Evolutionary conservation across 2,329 filamentous ascomycete species (phyloP).

Genomic region (Neobulgaria alba): DNA sequence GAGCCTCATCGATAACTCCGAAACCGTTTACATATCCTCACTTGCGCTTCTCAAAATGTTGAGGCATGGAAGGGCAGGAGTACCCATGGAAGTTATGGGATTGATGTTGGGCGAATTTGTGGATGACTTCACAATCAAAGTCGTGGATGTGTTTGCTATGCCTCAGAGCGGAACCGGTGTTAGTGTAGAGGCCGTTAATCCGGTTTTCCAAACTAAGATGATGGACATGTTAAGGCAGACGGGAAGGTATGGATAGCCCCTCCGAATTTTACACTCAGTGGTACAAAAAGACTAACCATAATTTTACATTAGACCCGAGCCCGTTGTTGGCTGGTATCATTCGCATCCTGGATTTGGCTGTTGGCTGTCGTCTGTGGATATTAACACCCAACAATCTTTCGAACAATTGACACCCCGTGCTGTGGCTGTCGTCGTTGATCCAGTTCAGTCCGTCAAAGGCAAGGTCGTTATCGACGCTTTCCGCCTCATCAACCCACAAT

Average conservation of each 20-base stretch:
- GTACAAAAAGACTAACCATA: slow-evolving; percentile 6
- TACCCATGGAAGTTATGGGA: slow-evolving; percentile 99
- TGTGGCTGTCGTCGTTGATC: slow-evolving; percentile 95
- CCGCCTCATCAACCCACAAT: slow-evolving; percentile 95
- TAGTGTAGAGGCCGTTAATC: slow-evolving; percentile 95
- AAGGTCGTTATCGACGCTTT: slow-evolving; percentile 99
- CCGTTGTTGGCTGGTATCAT: slow-evolving; percentile 98
- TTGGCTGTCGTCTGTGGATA: slow-evolving; percentile 98
- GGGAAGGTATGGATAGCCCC: slow-evolving; percentile 66
- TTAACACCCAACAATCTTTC: slow-evolving; percentile 99
- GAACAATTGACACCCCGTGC: slow-evolving; percentile 95
- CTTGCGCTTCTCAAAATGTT: slow-evolving; percentile 97
- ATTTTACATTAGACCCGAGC: slow-evolving; percentile 62
- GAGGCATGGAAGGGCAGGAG: slow-evolving; percentile 90
- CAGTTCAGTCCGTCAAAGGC: slow-evolving; percentile 98
- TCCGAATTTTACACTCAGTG: neutral
- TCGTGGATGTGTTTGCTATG: slow-evolving; percentile 99
- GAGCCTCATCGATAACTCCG: slow-evolving; percentile 94
- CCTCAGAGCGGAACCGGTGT: slow-evolving; percentile 97
- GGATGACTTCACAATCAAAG: slow-evolving; percentile 96
- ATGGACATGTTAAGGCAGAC: slow-evolving; percentile 99
- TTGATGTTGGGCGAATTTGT: slow-evolving; percentile 98
- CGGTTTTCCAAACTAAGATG: slow-evolving; percentile 99
- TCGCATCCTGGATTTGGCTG: slow-evolving; percentile 98
- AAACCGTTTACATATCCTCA: slow-evolving; percentile 98